Base-by-base conservation (phyloP, 2,329 filamentous ascomycete species). In the Spiromastix sp. region DNA sequence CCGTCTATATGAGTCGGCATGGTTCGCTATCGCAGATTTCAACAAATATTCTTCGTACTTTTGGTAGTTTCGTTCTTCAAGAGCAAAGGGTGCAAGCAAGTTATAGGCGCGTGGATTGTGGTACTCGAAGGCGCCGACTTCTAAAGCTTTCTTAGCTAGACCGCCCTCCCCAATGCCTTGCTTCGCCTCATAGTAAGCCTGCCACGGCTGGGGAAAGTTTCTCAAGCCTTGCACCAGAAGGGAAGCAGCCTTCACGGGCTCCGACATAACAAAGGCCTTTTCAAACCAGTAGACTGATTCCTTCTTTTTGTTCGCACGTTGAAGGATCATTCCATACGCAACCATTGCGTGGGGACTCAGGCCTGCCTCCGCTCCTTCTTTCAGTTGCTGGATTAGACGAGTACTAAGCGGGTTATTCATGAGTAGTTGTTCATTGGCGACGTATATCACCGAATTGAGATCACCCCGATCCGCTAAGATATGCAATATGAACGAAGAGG, bases 21-120 rank as follows among this genome's bases (percentile, higher is more conserved):
- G 28, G 5, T 52, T 51, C 2, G 45, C 37, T 10, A 50, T 48
- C 1, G 59, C 59, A 18, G 55, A 54, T 34, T 51, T 51, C 27
- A 29, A 44, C 52, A 63, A 53, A 36, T 44, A 55, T 34, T 55
- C 42, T 40, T 61, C 58, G 34, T 61, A 60, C 21, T 34, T 33
- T 2, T 54, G 48, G 28, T 46, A 38, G 21, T 55, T 42, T 2
- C 45, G 43, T 20, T 44, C 29, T n/a, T 46, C 41, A 37, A 53
- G 41, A 39, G 47, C 42, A 2, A 46, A 12, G 4, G 35, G 37
- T 3, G 56, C 55, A 2, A 52, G 29, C 13, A 58, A 37, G 7
- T 16, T 27, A 29, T 34, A 38, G 2, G 56, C 50, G 2, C 32
- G 17, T 3, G 51, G 47, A 12, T 57, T 50, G n/a, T 55, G 43